Evolutionary conservation across 2,329 filamentous ascomycete species (phyloP), one percentile per base, ranked within the genome.

Genomic region (Metarhizium brunneum): DNA sequence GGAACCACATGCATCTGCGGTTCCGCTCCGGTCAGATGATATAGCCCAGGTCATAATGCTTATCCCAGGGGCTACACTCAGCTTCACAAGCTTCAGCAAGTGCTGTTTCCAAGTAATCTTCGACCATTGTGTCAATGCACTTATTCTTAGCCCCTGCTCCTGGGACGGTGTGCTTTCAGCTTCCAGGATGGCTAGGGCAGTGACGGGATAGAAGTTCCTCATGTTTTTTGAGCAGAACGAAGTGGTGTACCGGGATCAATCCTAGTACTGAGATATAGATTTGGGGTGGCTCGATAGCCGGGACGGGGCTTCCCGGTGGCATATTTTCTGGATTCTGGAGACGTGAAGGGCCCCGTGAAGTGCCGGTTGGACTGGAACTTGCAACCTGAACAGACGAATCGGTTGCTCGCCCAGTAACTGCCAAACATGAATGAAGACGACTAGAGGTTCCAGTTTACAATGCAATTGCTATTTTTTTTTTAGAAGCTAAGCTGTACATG

Each of bases 171-270:
- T 71, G 69, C 1, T 67, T 6, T 10, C 6, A 16, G 40, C 11
- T 36, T 36, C 13, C 35, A 36, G 8, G 13, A 71, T 56, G 25
- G 69, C 56, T 11, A 71, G 59, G 1, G 57, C 57, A 1, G 69
- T 60, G 16, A 64, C 66, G 1, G 65, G 64, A 49, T 70, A 66
- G 6, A 50, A 20, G 38, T 48, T 52, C 6, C 65, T 59, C 61
- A 66, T 68, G 36, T 53, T 56, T 53, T 56, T 6, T 58, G 73
- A 65, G 64, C 75, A 54, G 20, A 20, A 13, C 2, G 55, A 48
- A 70, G 57, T 13, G 74, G 73, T 18, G 73, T 76, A 11, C 74
- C 69, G 11, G 73, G 75, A 51, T 76, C 74, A 66, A 65, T 3
- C 73, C 58, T 58, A 71, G 73, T 52, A 75, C 25, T 25, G 58